Evolutionary conservation across 371 early-diverging fungal species (phyloP).

Genomic region (Rhizopus delemar): DNA sequence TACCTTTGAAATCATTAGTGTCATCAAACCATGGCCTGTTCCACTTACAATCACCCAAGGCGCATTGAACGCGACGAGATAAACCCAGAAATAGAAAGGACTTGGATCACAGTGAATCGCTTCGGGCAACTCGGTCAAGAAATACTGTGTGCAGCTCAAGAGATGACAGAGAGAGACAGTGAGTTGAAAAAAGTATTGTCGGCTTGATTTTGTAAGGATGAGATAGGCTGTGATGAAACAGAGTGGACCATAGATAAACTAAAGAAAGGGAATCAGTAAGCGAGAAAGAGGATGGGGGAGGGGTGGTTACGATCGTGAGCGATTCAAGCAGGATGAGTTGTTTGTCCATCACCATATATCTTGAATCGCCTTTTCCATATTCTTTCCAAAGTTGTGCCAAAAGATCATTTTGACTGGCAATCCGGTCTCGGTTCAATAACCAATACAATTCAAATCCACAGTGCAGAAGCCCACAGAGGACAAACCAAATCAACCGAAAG

Average conservation of each 20-base stretch:
- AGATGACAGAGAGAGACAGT: constrained; percentile 52
- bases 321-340: constrained; percentile 81
- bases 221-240: constrained; percentile 67
- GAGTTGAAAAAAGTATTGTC: constrained; percentile 72
- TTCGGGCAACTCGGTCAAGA: constrained; percentile 35
- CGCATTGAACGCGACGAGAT: constrained; percentile 45
- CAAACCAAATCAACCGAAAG: constrained; percentile 74
- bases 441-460: constrained; percentile 88
- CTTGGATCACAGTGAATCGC: constrained; percentile 40
- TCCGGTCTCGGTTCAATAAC: constrained; percentile 56
- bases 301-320: constrained; percentile 76
- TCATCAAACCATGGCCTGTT: neutral
- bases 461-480: constrained; percentile 77
- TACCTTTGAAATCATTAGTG: neutral
- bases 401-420: constrained; percentile 66
- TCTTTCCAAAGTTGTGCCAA: constrained; percentile 92
- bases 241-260: constrained; percentile 79
- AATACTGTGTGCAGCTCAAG: constrained; percentile 40
- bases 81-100: constrained; percentile 47
- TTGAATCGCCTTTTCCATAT: constrained; percentile 84
- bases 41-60: constrained; percentile 46
- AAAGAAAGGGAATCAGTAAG: constrained; percentile 1
- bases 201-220: constrained; percentile 59
- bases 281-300: neutral
- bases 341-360: constrained; percentile 81